A percentile compares a stretch with the other conserved stretches of the same genome.
Conservation (phyloP, 163 green algal genomes). For the Chlamydomonas reinhardtii region DNA sequence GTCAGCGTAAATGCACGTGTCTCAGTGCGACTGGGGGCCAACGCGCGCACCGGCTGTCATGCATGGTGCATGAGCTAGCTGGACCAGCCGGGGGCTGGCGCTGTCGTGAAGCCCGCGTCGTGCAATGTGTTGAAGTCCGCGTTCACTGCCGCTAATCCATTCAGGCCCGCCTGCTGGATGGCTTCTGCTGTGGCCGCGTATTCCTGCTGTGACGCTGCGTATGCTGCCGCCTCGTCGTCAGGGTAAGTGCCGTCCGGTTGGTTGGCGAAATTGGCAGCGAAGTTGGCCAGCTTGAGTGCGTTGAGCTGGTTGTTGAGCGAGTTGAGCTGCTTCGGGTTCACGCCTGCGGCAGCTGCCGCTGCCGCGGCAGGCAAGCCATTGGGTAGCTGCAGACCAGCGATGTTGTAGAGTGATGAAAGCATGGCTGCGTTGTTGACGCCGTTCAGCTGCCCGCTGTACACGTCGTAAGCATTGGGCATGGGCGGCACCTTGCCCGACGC, state of each 20-base stretch:
- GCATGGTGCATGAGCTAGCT: slow-evolving; percentile 30
- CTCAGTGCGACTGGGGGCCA: slow-evolving; percentile 1
- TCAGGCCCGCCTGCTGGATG: slow-evolving; percentile 34
- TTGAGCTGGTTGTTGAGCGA: slow-evolving; percentile 54
- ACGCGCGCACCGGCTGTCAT: background rate
- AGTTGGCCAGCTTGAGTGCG: slow-evolving; percentile 42
- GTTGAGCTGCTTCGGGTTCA: slow-evolving; percentile 52
- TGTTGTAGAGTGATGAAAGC: slow-evolving; percentile 44
- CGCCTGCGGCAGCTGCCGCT: slow-evolving; percentile 5
- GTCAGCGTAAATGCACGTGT: slow-evolving; percentile 19
- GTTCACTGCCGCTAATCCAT: slow-evolving; percentile 19
- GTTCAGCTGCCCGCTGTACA: slow-evolving; percentile 44
- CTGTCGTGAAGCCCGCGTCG: slow-evolving; percentile 51
- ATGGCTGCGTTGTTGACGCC: slow-evolving; percentile 41
- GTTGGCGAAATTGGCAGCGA: slow-evolving; percentile 35
- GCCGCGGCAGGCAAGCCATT: slow-evolving; percentile 5
- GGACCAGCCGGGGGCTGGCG: slow-evolving; percentile 57
- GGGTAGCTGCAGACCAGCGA: slow-evolving; percentile 28
- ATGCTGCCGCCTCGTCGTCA: slow-evolving; percentile 42
- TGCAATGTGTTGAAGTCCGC: slow-evolving; percentile 54
- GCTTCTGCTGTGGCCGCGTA: slow-evolving; percentile 46
- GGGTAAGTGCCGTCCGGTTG: slow-evolving; percentile 30
- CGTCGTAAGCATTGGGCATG: slow-evolving; percentile 43
- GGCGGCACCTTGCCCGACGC: slow-evolving; percentile 7
- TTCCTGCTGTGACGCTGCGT: slow-evolving; percentile 26